These are phyloP conservation scores for Lichenothelia convexa DNA, from an alignment of 495 filamentous ascomycete species.

Conservation along the genomic window DNA sequence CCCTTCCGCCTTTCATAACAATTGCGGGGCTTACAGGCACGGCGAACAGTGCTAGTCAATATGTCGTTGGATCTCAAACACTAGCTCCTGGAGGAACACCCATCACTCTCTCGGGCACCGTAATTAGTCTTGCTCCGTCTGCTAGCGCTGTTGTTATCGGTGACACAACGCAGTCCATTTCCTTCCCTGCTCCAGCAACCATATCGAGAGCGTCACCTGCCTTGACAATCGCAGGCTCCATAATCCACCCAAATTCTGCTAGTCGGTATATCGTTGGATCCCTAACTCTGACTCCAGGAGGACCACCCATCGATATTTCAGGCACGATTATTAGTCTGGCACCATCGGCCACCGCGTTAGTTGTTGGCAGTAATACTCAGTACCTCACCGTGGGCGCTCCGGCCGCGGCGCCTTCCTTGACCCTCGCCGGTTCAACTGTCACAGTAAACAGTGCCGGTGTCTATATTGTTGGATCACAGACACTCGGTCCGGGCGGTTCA, in stretches of 20 bases:
- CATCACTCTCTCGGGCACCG: slow-evolving; percentile 17
- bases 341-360: slow-evolving; percentile 7
- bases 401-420: slow-evolving; percentile 2
- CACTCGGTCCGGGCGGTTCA: slow-evolving; percentile 11
- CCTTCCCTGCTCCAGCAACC: slow-evolving; percentile 4
- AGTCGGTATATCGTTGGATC: slow-evolving; percentile 7
- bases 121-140: slow-evolving; percentile 12
- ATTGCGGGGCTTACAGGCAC: too few species aligned
- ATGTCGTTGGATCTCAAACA: slow-evolving; percentile 13
- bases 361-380: too few species aligned
- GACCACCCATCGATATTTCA: slow-evolving; percentile 6
- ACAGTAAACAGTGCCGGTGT: slow-evolving; percentile 1
- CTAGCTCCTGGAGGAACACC: slow-evolving; percentile 15
- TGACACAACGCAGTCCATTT: slow-evolving; percentile 12
- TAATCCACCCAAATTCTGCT: background rate
- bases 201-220: slow-evolving; percentile 11
- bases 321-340: slow-evolving; percentile 6
- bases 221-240: slow-evolving; percentile 16
- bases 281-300: slow-evolving; percentile 9
- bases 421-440: slow-evolving; percentile 1
- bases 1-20: too few species aligned
- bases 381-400: too few species aligned
- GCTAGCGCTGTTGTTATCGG: slow-evolving; percentile 17
- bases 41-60: slow-evolving; percentile 2
- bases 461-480: slow-evolving; percentile 14